Evolutionary conservation across 2,329 filamentous ascomycete species (phyloP).

Genomic region (Arthrobotrys sphaeroides): DNA sequence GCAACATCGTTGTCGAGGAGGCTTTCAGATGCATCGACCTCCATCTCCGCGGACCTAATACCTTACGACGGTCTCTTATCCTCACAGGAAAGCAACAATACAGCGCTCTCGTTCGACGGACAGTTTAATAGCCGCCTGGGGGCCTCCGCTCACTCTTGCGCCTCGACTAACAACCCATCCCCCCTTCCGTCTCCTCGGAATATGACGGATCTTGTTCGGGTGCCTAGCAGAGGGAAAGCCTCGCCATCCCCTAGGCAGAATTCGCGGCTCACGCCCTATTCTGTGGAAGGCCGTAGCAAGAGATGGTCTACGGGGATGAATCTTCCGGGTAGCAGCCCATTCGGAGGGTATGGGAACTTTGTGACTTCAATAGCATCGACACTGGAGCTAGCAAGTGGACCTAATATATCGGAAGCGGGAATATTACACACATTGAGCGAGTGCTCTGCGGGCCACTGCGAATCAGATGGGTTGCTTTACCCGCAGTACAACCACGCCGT

Average conservation of each 20-base stretch:
- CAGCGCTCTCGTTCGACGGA: slow-evolving; percentile 23
- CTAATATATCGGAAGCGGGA: slow-evolving; percentile 67
- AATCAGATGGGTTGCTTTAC: slow-evolving; percentile 34
- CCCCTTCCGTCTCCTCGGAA: slow-evolving; percentile 72
- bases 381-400: slow-evolving; percentile 69
- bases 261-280: slow-evolving; percentile 75
- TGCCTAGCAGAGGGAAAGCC: slow-evolving; percentile 71
- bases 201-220: slow-evolving; percentile 64
- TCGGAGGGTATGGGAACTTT: slow-evolving; percentile 67
- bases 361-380: slow-evolving; percentile 71
- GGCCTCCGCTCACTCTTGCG: slow-evolving; percentile 6
- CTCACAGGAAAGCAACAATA: slow-evolving; percentile 35
- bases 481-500: slow-evolving; percentile 26
- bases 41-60: slow-evolving; percentile 54
- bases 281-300: slow-evolving; percentile 74
- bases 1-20: slow-evolving; percentile 55
- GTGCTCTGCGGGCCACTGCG: slow-evolving; percentile 28
- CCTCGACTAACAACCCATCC: slow-evolving; percentile 69
- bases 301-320: slow-evolving; percentile 75
- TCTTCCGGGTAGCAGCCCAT: slow-evolving; percentile 70
- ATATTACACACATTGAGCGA: slow-evolving; percentile 66
- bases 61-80: slow-evolving; percentile 51
- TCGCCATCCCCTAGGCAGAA: slow-evolving; percentile 71
- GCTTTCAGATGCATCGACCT: slow-evolving; percentile 56
- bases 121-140: slow-evolving; percentile 32